Evolutionary conservation across 192 early-diverging fungal genomes (phyloP).

Genomic region (Irineochytrium annulatum): DNA sequence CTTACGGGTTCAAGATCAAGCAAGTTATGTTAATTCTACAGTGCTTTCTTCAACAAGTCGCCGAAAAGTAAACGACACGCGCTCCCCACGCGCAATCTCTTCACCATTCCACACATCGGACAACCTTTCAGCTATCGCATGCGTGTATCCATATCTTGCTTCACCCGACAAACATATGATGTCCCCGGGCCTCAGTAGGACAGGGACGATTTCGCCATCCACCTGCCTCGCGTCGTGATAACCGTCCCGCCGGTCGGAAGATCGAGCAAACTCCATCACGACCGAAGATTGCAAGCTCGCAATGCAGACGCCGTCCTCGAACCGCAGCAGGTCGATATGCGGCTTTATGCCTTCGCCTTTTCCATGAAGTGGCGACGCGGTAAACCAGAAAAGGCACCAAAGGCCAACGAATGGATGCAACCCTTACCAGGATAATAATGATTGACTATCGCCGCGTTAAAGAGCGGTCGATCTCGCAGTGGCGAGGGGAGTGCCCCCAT

Average conservation of each 20-base stretch:
- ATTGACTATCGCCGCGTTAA: slow-evolving; percentile 53
- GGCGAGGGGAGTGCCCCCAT: background rate
- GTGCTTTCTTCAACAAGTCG: too few relatives aligned
- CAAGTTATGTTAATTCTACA: too few relatives aligned
- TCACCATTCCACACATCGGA: too few relatives aligned
- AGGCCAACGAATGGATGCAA: too few relatives aligned
- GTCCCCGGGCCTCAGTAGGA: slow-evolving; percentile 38
- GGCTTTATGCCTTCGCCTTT: slow-evolving; percentile 49
- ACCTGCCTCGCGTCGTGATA: slow-evolving; percentile 10
- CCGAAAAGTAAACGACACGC: too few relatives aligned
- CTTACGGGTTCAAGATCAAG: too few relatives aligned
- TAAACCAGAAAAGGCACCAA: too few relatives aligned
- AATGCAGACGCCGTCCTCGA: slow-evolving; percentile 48
- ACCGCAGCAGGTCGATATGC: slow-evolving; percentile 53
- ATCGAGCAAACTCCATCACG: slow-evolving; percentile 35
- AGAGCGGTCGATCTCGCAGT: slow-evolving; percentile 12
- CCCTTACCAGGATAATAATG: slow-evolving; percentile 44
- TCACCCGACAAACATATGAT: slow-evolving; percentile 43
- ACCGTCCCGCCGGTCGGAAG: background rate
- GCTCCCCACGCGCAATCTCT: too few relatives aligned
- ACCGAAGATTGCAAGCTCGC: slow-evolving; percentile 37
- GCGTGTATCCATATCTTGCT: slow-evolving; percentile 49
- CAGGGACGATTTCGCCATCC: background rate
- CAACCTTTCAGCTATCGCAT: slow-evolving; percentile 37
- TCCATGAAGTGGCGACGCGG: too few relatives aligned